Evolutionary conservation across 805 yeast species (phyloP).

Genomic region (Wickerhamomyces hampshirensis): DNA sequence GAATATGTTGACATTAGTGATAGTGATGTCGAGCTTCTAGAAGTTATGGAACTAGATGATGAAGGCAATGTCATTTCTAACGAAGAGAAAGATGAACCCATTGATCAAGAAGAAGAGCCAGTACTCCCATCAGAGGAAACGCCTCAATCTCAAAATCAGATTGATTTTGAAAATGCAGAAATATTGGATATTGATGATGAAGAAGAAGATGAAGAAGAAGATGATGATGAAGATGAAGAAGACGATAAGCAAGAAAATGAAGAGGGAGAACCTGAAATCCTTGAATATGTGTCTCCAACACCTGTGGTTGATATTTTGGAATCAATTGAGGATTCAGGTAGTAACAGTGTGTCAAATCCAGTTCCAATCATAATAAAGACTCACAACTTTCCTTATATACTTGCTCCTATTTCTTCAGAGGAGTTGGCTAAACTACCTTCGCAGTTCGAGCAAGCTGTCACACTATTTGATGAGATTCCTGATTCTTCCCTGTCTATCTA

Average conservation of each 20-base stretch:
- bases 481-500: conserved; percentile 9
- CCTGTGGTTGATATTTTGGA: background rate
- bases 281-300: background rate
- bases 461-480: conserved; percentile 17
- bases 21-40: background rate
- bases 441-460: conserved; percentile 12
- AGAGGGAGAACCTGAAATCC: conserved; percentile 2
- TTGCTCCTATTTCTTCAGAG: conserved; percentile 15
- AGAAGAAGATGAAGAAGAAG: conserved; percentile 17
- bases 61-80: background rate
- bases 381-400: conserved; percentile 15
- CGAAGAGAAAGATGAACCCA: too few species aligned
- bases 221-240: conserved; percentile 8
- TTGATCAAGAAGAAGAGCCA: conserved; percentile 1
- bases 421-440: conserved; percentile 1
- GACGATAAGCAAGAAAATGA: conserved; percentile 11
- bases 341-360: conserved; percentile 5
- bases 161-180: conserved; percentile 8
- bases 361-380: conserved; percentile 20
- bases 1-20: background rate
- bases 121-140: too few species aligned
- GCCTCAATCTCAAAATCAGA: too few species aligned
- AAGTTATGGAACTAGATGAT: background rate
- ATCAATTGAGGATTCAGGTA: background rate
- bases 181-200: conserved; percentile 13